Base-by-base conservation (phyloP, 2,329 filamentous ascomycete species). In the Aschersonia sp. region DNA sequence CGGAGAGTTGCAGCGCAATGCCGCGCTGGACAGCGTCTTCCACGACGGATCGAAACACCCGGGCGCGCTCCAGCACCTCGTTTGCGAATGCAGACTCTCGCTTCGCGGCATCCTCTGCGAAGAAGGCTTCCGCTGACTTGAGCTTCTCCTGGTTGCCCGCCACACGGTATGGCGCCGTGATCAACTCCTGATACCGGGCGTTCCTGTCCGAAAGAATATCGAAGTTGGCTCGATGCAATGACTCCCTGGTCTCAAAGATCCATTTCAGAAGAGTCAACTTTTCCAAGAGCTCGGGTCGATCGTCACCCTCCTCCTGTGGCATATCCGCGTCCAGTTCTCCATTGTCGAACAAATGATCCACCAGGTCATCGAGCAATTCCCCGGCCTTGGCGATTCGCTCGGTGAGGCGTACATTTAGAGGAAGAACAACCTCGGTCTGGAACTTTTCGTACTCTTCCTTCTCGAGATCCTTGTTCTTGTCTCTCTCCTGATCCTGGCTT, bases 231-330 rank as follows among this genome's bases (percentile, higher is more conserved):
- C 86, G 81, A 66, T 97, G 83, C 7, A 97, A 72, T 44, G 77
- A 74, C 65, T 98, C 92, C n/a, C 89, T 81, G 1, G 85, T 84
- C 62, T 98, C 92, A 56, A 95, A 97, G 7, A 97, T 80, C 89
- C 92, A 97, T 59, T 97, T 98, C 11, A 97, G 73, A 44, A 95
- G 76, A 0, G 90, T 97, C 10, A 98, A 73, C 65, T 95, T 94
- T 64, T 98, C 92, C 2, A 97, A 71, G 0, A 97, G 73, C 63
- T 98, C 92, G 0, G 92, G 92, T 60, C 89, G 82, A 62, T 95
- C 90, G 55, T 97, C 90, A 14, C 92, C 90, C 66, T 95, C 90
- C 63, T 95, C 88, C 62, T 95, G 89, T 0, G 88, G 84, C 62
- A 87, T 79, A 57, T 94, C 90, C 0, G 88, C 59, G 77, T 83